Conservation (phyloP, 371 early-diverging fungal species). For the Mucor velutinosus region DNA sequence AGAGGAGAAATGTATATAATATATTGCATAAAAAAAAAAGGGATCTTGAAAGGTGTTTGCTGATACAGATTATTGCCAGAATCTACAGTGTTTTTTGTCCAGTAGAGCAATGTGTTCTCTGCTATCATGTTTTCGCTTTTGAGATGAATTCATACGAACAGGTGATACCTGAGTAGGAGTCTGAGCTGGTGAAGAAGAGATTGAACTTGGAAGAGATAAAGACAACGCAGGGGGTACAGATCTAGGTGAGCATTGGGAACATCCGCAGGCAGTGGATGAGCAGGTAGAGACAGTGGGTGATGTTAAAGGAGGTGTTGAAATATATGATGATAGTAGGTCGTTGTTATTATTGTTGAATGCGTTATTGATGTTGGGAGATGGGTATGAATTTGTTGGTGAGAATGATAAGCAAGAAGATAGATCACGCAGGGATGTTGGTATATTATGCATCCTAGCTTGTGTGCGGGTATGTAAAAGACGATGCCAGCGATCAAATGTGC, state of each 20-base stretch:
- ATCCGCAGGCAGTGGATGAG: background rate
- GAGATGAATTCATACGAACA: slow-evolving; percentile 27
- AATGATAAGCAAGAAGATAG: slow-evolving; percentile 16
- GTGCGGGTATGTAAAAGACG: slow-evolving; percentile 52
- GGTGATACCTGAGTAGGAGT: slow-evolving; percentile 39
- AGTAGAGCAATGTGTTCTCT: slow-evolving; percentile 12
- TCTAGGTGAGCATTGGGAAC: slow-evolving; percentile 11
- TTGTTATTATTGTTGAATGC: background rate
- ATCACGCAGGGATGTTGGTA: slow-evolving; percentile 22
- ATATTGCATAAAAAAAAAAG: slow-evolving; percentile 7
- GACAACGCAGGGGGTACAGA: slow-evolving; percentile 30
- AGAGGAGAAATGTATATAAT: slow-evolving; percentile 2
- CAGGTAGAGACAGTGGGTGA: background rate
- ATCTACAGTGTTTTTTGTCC: slow-evolving; percentile 28
- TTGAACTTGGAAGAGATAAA: slow-evolving; percentile 37
- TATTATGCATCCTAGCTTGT: slow-evolving; percentile 27
- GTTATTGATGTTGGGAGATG: slow-evolving; percentile 1
- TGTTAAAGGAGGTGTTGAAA: background rate
- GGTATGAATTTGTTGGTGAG: slow-evolving; percentile 6
- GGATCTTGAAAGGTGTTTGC: background rate
- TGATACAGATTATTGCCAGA: slow-evolving; percentile 26
- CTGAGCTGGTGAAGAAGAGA: slow-evolving; percentile 39
- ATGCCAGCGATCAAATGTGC: slow-evolving; percentile 69
- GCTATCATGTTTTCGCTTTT: slow-evolving; percentile 18
- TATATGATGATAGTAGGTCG: background rate